These are phyloP conservation scores for Gracilariopsis chorda DNA, from an alignment of 23 red algal species.

Conservation along the genomic window DNA sequence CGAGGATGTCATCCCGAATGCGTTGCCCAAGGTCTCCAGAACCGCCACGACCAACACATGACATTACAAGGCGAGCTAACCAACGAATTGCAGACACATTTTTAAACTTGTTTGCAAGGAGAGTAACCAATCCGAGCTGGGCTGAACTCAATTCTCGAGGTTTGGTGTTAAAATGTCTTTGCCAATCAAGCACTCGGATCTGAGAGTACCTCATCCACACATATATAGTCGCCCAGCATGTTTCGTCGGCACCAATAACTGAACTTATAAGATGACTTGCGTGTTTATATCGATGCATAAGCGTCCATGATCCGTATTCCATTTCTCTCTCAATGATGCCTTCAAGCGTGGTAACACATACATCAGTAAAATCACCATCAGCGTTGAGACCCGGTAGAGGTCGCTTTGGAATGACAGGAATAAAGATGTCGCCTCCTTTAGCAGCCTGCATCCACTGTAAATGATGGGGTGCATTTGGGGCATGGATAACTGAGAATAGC, in stretches of 20 bases:
- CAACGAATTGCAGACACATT: constrained; percentile 65
- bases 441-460: constrained; percentile 67
- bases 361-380: constrained; percentile 20
- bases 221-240: constrained; percentile 67
- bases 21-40: constrained; percentile 85
- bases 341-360: constrained; percentile 41
- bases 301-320: constrained; percentile 95
- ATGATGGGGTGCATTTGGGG: constrained; percentile 37
- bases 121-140: constrained; percentile 70
- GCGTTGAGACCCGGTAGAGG: constrained; percentile 57
- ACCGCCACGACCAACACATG: constrained; percentile 84
- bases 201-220: constrained; percentile 93
- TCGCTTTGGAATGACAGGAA: constrained; percentile 32
- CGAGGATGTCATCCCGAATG: constrained; percentile 93
- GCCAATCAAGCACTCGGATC: constrained; percentile 87
- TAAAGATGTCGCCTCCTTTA: constrained; percentile 55
- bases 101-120: constrained; percentile 65
- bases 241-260: constrained; percentile 45
- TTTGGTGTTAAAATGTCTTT: constrained; percentile 84
- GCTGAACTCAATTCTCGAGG: constrained; percentile 75
- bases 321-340: constrained; percentile 85
- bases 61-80: constrained; percentile 69
- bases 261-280: constrained; percentile 69
- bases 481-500: constrained; percentile 63
- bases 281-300: constrained; percentile 87